Evolutionary conservation across 2,329 filamentous ascomycete species (phyloP).

Genomic region (Pestalotiopsis sp.): DNA sequence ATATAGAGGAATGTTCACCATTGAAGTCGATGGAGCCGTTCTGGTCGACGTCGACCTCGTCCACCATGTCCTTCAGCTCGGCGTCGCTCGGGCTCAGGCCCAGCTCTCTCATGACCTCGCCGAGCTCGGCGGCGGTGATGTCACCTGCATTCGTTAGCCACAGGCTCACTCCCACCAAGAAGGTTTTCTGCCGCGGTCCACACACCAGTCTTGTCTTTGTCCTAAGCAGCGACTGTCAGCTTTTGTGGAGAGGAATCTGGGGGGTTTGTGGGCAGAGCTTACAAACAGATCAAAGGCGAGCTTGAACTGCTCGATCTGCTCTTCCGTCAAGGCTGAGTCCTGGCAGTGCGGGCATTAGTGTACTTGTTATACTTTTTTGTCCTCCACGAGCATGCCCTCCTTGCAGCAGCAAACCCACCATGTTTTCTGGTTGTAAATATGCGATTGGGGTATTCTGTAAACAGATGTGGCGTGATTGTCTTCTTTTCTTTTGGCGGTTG

Average conservation of each 20-base stretch:
- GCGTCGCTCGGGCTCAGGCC: slow-evolving; percentile 4
- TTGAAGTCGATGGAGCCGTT: slow-evolving; percentile 9
- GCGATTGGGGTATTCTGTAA: not conserved
- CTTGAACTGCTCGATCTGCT: slow-evolving; percentile 7
- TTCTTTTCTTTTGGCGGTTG: not conserved
- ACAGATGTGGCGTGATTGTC: not conserved
- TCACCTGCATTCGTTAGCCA: not conserved
- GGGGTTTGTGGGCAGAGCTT: not conserved
- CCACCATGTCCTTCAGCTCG: slow-evolving; percentile 5
- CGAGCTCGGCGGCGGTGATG: not conserved
- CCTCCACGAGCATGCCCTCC: not conserved
- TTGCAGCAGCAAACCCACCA: not conserved
- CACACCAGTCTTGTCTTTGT: slow-evolving; percentile 5
- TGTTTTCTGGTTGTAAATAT: not conserved
- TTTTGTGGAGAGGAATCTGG: not conserved
- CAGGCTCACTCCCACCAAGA: not conserved
- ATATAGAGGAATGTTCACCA: not conserved
- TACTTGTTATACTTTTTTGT: not conserved
- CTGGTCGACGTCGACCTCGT: slow-evolving; percentile 6
- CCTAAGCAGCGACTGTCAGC: not conserved
- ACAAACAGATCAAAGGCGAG: slow-evolving; percentile 6
- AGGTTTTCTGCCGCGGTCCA: not conserved
- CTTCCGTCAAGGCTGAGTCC: not conserved
- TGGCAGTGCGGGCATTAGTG: not conserved
- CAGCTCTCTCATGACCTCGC: slow-evolving; percentile 4